phyloP scores from a whole-genome alignment of 352 stramenopile genomes.

The Phytophthora idaei region DNA sequence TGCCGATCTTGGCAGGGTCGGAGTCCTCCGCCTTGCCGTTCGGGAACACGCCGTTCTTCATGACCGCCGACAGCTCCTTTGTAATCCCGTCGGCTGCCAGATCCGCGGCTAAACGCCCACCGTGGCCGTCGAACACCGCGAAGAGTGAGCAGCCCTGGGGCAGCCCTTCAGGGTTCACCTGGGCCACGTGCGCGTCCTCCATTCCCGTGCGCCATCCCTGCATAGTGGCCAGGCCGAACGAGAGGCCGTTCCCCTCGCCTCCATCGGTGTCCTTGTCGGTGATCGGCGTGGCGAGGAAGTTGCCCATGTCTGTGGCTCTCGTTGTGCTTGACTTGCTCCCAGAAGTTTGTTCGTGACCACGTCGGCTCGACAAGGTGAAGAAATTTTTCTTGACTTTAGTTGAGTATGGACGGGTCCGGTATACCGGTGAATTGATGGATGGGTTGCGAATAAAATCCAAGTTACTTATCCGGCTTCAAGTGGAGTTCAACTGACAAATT shows the following conservation, averaged over 20 bases:
- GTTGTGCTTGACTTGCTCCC: neutral
- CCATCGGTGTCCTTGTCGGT: constrained; percentile 78
- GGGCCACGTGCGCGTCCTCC: constrained; percentile 80
- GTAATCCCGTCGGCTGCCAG: constrained; percentile 53
- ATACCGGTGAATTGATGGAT: constrained; percentile 4
- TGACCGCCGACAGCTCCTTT: constrained; percentile 40
- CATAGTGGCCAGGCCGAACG: constrained; percentile 75
- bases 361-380: constrained; percentile 14
- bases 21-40: constrained; percentile 35
- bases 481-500: neutral
- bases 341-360: constrained; percentile 8
- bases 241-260: constrained; percentile 57
- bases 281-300: constrained; percentile 79
- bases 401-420: constrained; percentile 5
- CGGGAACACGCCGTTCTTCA: constrained; percentile 48
- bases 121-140: constrained; percentile 83
- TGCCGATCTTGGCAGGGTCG: constrained; percentile 62
- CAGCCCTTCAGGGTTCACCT: constrained; percentile 48
- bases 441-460: constrained; percentile 8
- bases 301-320: constrained; percentile 69
- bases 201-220: constrained; percentile 86
- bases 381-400: constrained; percentile 19
- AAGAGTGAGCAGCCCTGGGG: constrained; percentile 68
- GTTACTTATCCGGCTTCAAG: neutral
- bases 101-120: constrained; percentile 61